phyloP scores from a whole-genome alignment of 2,329 filamentous ascomycete genomes.

The Aurifilum marmelostoma region DNA sequence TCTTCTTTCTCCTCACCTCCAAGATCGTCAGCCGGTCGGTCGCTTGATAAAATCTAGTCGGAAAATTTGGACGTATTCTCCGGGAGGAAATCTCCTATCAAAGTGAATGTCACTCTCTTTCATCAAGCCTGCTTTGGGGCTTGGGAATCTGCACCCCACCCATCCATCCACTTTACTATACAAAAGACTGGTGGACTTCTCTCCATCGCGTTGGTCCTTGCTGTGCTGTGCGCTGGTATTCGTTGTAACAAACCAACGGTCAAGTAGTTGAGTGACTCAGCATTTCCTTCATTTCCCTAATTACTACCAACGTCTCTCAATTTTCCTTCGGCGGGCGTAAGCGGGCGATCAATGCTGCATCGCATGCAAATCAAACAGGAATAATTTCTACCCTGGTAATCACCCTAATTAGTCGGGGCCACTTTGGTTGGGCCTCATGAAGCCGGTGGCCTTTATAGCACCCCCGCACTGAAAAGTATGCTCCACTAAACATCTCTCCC shows the following conservation, averaged over 20 bases:
- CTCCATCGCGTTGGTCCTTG: not conserved
- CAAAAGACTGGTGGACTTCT: not conserved
- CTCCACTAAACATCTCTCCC: not conserved
- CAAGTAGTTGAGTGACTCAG: not conserved
- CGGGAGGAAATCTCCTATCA: not conserved
- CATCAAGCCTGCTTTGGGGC: not conserved
- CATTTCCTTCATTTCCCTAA: not conserved
- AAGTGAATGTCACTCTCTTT: not conserved
- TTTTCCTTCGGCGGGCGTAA: not conserved
- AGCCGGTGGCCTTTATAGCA: not conserved
- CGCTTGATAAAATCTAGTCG: not conserved
- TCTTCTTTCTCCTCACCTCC: not conserved
- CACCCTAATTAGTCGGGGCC: too few species aligned
- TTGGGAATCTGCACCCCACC: not conserved
- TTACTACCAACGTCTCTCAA: not conserved
- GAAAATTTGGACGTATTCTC: not conserved
- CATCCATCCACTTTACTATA: not conserved
- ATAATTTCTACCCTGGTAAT: not conserved
- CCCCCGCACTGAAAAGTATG: not conserved
- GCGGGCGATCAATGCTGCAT: not conserved
- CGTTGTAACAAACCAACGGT: not conserved
- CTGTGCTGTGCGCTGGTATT: too few species aligned
- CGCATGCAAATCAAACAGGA: not conserved
- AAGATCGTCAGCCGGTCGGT: not conserved
- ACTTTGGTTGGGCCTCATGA: too few species aligned